Base-by-base conservation (phyloP, 2,329 filamentous ascomycete genomes). In the Alternaria atra region DNA sequence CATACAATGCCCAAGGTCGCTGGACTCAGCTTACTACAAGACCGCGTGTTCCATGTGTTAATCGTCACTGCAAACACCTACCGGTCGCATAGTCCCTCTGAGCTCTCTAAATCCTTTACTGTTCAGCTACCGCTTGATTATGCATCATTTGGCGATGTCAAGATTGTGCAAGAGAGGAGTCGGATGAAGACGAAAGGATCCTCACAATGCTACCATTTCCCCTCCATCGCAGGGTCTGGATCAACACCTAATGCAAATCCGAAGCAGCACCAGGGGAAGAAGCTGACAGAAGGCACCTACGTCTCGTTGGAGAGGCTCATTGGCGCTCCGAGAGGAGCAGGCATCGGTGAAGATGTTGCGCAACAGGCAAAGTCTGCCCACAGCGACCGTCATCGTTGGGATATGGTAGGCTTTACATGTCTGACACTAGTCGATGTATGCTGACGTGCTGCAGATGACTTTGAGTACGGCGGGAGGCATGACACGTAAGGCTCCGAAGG, bases 401-500 rank as follows among this genome's bases (percentile, higher is more conserved):
- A 90, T 59, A 94, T 94, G 90, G 58, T 56, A 55, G 5, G 44
- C 17, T 40, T 25, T 13, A 23, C 20, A 12, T 23, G 5, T 5
- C 4, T 34, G 23, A 15, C 40, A 15, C 8, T 27, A 25, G 43
- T 25, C 34, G 13, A 43, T 17, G 27, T 15, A 15, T 20, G 35
- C 42, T 59, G 81, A 90, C 58, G 93, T 94, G 30, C 13, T n/a
- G 12, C 32, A 60, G 90, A 90, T 87, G 8, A 94, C 91, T 9
- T 86, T 89, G 10, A 90, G 88, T 60, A 86, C 94, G 74, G 91
- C 91, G 0, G 84, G 84, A 55, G 91, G 91, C 0, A 48, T 69
- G 7, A 64, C 69, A 9, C 55, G 60, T 17, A 77, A 84, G 29
- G 71, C 94, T 57, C 91, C 91, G 0, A 81, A 84, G 30, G 44